Evolutionary conservation across 495 filamentous ascomycete genomes (phyloP).

Genomic region (Parathielavia appendiculata): DNA sequence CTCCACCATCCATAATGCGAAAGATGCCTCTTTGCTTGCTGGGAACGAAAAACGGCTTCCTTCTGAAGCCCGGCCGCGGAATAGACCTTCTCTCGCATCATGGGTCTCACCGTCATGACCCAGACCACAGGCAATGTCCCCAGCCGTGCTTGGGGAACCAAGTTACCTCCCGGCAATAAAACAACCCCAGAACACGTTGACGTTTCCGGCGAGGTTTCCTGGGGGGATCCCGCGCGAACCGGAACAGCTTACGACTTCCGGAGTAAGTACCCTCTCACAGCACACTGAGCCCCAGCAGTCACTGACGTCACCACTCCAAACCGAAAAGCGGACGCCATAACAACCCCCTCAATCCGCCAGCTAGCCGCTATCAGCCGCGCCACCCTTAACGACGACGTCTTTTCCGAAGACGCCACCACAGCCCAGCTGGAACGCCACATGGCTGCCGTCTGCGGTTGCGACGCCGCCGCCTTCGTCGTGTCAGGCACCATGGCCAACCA

Average conservation of each 20-base stretch:
- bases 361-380: not conserved
- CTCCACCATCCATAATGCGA: not conserved
- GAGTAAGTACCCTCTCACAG: not conserved
- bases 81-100: too few relatives aligned
- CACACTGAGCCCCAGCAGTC: not conserved
- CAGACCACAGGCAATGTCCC: not conserved
- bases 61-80: too few relatives aligned
- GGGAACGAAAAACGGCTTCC: too few relatives aligned
- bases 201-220: not conserved
- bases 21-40: not conserved
- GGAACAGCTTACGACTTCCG: not conserved
- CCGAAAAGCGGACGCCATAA: not conserved
- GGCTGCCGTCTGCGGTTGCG: not conserved
- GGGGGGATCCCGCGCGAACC: not conserved
- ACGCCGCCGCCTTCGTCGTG: not conserved
- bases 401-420: not conserved
- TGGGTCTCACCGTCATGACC: not conserved
- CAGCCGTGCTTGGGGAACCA: slow-evolving; percentile 3
- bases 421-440: not conserved
- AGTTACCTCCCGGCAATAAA: not conserved
- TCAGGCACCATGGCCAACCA: slow-evolving; percentile 6
- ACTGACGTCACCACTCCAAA: not conserved
- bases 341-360: not conserved
- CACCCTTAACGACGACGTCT: not conserved
- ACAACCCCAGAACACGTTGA: not conserved